A percentile compares a stretch with the other conserved stretches of the same genome.
Evolutionary conservation across 495 filamentous ascomycete species (phyloP).

Genomic region (Talaromyces proteolyticus): DNA sequence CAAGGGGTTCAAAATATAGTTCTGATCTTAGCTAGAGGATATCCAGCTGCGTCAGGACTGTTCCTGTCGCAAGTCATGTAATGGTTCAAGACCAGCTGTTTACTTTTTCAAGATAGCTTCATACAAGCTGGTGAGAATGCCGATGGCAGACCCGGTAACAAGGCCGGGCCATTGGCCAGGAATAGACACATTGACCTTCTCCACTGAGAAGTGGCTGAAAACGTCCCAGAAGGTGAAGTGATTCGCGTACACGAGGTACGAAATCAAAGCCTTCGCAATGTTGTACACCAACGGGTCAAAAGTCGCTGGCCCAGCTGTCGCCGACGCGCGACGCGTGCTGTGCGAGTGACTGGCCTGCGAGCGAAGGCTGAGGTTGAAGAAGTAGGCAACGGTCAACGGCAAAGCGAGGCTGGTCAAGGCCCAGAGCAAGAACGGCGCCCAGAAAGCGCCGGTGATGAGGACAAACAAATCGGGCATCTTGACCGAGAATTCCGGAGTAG

Average conservation of each 20-base stretch:
- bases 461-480: conserved; percentile 76
- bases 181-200: conserved; percentile 56
- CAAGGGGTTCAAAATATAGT: neutral
- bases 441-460: conserved; percentile 72
- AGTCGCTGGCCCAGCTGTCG: conserved; percentile 29
- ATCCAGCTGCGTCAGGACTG: too few species aligned
- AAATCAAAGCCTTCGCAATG: conserved; percentile 73
- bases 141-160: conserved; percentile 65
- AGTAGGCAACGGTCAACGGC: conserved; percentile 70
- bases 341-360: conserved; percentile 18
- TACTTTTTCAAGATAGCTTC: conserved; percentile 78
- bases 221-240: conserved; percentile 60
- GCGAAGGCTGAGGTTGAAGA: conserved; percentile 71
- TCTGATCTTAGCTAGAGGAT: too few species aligned
- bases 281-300: conserved; percentile 88
- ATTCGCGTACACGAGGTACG: conserved; percentile 71
- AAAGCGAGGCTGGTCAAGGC: conserved; percentile 59
- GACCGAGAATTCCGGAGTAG: conserved; percentile 41
- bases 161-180: conserved; percentile 68
- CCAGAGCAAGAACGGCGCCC: conserved; percentile 79
- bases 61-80: too few species aligned
- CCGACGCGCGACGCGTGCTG: conserved; percentile 6
- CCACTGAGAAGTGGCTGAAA: conserved; percentile 50
- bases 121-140: conserved; percentile 66
- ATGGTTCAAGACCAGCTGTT: too few species aligned